Evolutionary conservation across 495 filamentous ascomycete species (phyloP).

Genomic region (Aspergillus leporis): DNA sequence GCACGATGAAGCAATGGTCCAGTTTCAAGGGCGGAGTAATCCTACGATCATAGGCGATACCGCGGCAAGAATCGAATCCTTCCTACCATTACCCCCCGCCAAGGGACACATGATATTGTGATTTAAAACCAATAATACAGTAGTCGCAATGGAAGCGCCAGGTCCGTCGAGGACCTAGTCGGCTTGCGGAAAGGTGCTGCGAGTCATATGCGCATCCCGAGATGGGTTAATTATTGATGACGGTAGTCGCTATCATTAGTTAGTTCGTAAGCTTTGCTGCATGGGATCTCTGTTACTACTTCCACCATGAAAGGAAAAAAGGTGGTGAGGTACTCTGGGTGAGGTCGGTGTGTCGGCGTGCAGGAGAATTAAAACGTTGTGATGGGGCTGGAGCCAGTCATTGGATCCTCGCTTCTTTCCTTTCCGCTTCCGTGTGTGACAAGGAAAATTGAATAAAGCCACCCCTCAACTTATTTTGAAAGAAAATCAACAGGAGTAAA

Average conservation of each 20-base stretch:
- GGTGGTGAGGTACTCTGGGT: neutral
- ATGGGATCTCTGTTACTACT: slow-evolving; percentile 8
- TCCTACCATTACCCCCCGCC: neutral
- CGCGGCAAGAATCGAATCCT: neutral
- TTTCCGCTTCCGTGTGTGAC: slow-evolving; percentile 15
- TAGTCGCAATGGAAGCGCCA: neutral
- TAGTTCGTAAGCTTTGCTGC: slow-evolving; percentile 8
- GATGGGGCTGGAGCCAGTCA: slow-evolving; percentile 5
- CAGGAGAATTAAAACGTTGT: neutral
- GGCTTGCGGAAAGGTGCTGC: slow-evolving; percentile 14
- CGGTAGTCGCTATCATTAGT: neutral
- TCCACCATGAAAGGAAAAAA: neutral
- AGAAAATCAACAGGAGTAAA: neutral
- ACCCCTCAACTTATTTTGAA: slow-evolving; percentile 1
- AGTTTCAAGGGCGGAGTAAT: slow-evolving; percentile 4
- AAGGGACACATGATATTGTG: slow-evolving; percentile 1
- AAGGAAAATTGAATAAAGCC: slow-evolving; percentile 1
- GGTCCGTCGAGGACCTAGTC: slow-evolving; percentile 4
- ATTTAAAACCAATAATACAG: neutral
- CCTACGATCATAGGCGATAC: slow-evolving; percentile 2
- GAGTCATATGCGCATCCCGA: slow-evolving; percentile 16
- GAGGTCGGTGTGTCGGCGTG: no score
- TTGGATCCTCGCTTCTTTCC: neutral
- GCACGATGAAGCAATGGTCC: slow-evolving; percentile 6
- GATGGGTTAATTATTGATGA: neutral